These are phyloP conservation scores for Neofusicoccum cordaticola DNA, from an alignment of 2,329 filamentous ascomycete species.

Conservation along the genomic window DNA sequence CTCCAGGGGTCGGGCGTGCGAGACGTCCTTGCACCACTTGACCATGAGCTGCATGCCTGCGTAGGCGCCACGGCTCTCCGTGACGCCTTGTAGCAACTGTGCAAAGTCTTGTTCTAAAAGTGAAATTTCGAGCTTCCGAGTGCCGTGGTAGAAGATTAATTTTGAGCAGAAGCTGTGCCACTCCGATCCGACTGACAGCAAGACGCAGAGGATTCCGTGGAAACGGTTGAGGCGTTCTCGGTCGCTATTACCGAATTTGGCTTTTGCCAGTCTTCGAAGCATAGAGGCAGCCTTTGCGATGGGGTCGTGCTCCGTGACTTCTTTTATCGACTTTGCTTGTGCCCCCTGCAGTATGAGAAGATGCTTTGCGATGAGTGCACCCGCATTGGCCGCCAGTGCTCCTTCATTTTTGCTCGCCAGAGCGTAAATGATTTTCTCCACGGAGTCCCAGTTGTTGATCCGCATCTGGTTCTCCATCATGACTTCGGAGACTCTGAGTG, in stretches of 20 bases:
- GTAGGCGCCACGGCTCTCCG: slow-evolving; percentile 47
- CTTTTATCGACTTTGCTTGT: not conserved
- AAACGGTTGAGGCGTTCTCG: not conserved
- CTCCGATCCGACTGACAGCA: slow-evolving; percentile 25
- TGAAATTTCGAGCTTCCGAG: slow-evolving; percentile 24
- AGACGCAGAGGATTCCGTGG: slow-evolving; percentile 22
- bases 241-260: not conserved
- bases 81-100: slow-evolving; percentile 52
- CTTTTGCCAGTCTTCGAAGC: not conserved
- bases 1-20: not conserved
- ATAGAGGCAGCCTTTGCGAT: not conserved
- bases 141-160: not conserved
- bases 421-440: slow-evolving; percentile 34
- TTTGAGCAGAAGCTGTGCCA: slow-evolving; percentile 17
- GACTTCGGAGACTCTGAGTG: slow-evolving; percentile 30
- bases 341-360: slow-evolving; percentile 8
- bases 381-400: not conserved
- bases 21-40: slow-evolving; percentile 42
- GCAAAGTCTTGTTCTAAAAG: slow-evolving; percentile 40
- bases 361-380: slow-evolving; percentile 6
- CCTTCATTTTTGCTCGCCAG: not conserved
- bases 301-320: not conserved
- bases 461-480: slow-evolving; percentile 45
- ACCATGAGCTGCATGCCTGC: slow-evolving; percentile 50
- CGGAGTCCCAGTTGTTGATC: slow-evolving; percentile 40